Base-by-base conservation (phyloP, 371 early-diverging fungal genomes). In the Rhizopus microsporus region DNA sequence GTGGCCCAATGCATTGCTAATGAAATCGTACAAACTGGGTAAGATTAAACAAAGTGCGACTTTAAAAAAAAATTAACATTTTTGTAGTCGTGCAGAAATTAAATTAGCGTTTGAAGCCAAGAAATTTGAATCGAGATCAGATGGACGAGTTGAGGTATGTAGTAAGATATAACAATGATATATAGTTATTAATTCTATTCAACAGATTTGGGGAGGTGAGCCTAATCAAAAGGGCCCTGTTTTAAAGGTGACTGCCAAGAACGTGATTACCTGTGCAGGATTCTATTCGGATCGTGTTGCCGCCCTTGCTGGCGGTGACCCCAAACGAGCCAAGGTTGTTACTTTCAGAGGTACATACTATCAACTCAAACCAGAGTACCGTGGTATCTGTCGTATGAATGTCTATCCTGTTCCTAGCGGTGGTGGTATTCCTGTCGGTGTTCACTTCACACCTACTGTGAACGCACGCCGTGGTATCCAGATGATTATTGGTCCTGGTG, bases 311-410 rank as follows among this genome's bases (percentile, higher is more conserved):
- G 78, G 78, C 12, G 78, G 78, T 33, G 66, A 75, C 38, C 30
- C 65, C n/a, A 52, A 56, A 8, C 56, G 61, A 15, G 60, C 69
- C 42, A 67, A 65, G 23, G 61, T 78, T 0, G 71, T 73, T 34
- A 75, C 78, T 5, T 78, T 78, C 59, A 57, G 78, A 44, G 78
- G 78, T 16, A 73, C 69, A 3, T 78, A 78, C 23, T 78, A 78
- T 54, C 78, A 78, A 49, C 37, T 78, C 4, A 78, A 78, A 44
- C 62, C 73, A 7, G 70, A 75, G 51, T 68, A 73, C 38, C 68
- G 70, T 35, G 68, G 59, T 17, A 56, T 73, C 17, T 75, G 75
- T 23, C 62, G 65, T 32, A 73, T 71, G 59, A 78, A 78, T 51
- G 69, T 78, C 51, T 78, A 78, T 43, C 78, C 78, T 35, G 72